phyloP scores from a whole-genome alignment of 2,329 filamentous ascomycete genomes.

The Fusarium devonianum region DNA sequence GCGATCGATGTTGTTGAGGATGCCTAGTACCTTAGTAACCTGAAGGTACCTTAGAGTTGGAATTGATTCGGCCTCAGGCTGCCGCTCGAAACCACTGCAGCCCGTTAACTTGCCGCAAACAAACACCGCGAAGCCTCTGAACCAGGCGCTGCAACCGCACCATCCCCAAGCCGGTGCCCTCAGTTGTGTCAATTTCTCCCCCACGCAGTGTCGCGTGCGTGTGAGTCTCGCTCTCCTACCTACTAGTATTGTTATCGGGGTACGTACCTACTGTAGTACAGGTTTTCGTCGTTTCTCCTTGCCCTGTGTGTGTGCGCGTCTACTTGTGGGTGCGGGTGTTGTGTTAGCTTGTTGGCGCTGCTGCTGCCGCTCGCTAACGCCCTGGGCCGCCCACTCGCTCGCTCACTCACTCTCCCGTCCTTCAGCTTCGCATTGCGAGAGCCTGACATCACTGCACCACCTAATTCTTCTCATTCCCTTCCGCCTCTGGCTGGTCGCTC shows the following conservation, averaged over 20 bases:
- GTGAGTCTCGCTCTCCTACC: too few species aligned
- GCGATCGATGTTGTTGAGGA: too few species aligned
- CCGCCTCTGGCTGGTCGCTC: constrained; percentile 3
- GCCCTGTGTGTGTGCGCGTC: constrained; percentile 1
- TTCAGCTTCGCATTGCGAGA: constrained; percentile 15
- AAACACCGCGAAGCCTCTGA: constrained; percentile 4
- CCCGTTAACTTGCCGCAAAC: constrained; percentile 5
- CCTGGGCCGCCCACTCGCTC: constrained; percentile 5
- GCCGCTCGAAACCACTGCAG: background rate
- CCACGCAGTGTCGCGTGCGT: constrained; percentile 26
- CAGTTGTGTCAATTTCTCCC: constrained; percentile 15
- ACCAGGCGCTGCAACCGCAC: constrained; percentile 29
- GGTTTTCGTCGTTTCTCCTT: background rate
- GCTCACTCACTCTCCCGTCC: constrained; percentile 5
- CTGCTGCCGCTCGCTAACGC: constrained; percentile 34
- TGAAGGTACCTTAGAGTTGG: too few species aligned
- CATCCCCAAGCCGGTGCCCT: background rate
- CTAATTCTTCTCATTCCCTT: constrained; percentile 1
- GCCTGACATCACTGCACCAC: constrained; percentile 27
- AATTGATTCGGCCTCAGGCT: background rate
- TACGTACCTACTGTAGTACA: constrained; percentile 17
- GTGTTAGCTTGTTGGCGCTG: constrained; percentile 17
- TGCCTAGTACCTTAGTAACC: too few species aligned
- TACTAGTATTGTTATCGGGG: constrained; percentile 13
- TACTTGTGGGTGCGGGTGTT: constrained; percentile 1